Percentiles rank a stretch among this genome's conserved stretches.
phyloP scores from a whole-genome alignment of 1,139 yeast genomes.

The Yamadazyma spencermartinsiae region DNA sequence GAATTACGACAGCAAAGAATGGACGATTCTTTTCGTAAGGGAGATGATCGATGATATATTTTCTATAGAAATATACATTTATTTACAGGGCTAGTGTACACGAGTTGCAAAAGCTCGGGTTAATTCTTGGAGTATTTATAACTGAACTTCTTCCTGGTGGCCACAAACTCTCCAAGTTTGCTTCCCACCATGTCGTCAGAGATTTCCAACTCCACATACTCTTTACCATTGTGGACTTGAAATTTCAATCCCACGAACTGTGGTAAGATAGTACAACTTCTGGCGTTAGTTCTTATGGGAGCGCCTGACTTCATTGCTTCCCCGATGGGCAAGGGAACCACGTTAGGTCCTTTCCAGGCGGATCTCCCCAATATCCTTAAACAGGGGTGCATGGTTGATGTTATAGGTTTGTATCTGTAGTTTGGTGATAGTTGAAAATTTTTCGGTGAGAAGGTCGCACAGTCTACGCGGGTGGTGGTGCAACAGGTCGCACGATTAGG shows the following conservation, averaged over 20 bases:
- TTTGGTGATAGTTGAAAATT: conserved; percentile 3
- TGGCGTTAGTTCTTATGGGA: conserved; percentile 91
- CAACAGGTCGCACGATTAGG: no score
- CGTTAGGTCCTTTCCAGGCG: conserved; percentile 92
- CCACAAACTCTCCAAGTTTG: conserved; percentile 92
- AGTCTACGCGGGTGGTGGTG: no score
- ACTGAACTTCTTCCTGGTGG: conserved; percentile 83
- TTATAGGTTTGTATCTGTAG: neutral
- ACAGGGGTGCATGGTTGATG: conserved; percentile 58
- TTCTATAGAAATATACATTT: neutral
- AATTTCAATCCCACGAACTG: conserved; percentile 92
- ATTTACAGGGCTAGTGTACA: conserved; percentile 11
- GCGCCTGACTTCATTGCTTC: conserved; percentile 79
- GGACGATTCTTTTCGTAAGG: conserved; percentile 43
- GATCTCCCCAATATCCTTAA: conserved; percentile 61
- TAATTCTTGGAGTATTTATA: conserved; percentile 72
- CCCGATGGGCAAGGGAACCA: conserved; percentile 88
- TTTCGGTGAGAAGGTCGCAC: no score
- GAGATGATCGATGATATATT: conserved; percentile 21
- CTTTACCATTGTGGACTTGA: conserved; percentile 95
- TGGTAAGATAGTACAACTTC: conserved; percentile 91
- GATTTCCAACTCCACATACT: conserved; percentile 83
- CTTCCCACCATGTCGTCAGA: conserved; percentile 98
- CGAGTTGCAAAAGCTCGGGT: conserved; percentile 2
- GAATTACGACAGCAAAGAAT: conserved; percentile 73